Conservation (phyloP, 2,329 filamentous ascomycete species). For the Colletotrichum shisoi region DNA sequence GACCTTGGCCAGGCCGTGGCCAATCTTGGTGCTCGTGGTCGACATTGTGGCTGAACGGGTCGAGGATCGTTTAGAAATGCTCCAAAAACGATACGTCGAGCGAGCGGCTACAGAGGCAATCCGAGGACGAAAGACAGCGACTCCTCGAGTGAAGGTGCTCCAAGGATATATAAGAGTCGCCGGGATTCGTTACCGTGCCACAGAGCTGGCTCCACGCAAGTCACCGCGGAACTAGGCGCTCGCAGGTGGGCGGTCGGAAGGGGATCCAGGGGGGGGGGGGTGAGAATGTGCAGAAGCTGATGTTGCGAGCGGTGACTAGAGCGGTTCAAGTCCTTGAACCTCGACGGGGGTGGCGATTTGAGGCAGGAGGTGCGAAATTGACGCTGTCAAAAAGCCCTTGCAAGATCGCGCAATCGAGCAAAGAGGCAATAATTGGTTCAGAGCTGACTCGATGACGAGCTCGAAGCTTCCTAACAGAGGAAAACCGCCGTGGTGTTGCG, state of each 20-base stretch:
- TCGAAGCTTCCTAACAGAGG: conserved; percentile 15
- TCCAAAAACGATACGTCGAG: not conserved
- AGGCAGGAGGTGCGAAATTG: conserved; percentile 34
- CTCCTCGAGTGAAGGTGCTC: conserved; percentile 10
- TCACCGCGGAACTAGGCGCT: conserved; percentile 14
- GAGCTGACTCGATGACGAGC: conserved; percentile 19
- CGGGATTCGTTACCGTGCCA: conserved; percentile 18
- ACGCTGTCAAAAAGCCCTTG: conserved; percentile 28
- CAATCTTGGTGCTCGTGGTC: conserved; percentile 63
- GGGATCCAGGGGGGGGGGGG: conserved; percentile 13
- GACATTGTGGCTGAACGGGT: conserved; percentile 46
- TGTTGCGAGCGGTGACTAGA: conserved; percentile 32
- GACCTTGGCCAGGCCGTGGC: conserved; percentile 77
- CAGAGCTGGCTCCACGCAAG: conserved; percentile 13
- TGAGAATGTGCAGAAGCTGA: conserved; percentile 20
- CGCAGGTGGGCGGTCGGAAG: conserved; percentile 7
- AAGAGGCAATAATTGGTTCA: conserved; percentile 29
- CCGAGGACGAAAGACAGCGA: not conserved
- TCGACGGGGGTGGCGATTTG: conserved; percentile 30
- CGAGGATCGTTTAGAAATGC: not conserved
- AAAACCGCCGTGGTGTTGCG: conserved; percentile 21
- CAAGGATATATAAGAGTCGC: conserved; percentile 30
- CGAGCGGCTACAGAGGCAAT: conserved; percentile 4
- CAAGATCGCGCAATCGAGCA: conserved; percentile 35
- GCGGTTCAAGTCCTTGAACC: conserved; percentile 22